A percentile compares a stretch with the other conserved stretches of the same genome.
phyloP scores from a whole-genome alignment of 495 filamentous ascomycete species.

The Astrothelium macrocarpum region DNA sequence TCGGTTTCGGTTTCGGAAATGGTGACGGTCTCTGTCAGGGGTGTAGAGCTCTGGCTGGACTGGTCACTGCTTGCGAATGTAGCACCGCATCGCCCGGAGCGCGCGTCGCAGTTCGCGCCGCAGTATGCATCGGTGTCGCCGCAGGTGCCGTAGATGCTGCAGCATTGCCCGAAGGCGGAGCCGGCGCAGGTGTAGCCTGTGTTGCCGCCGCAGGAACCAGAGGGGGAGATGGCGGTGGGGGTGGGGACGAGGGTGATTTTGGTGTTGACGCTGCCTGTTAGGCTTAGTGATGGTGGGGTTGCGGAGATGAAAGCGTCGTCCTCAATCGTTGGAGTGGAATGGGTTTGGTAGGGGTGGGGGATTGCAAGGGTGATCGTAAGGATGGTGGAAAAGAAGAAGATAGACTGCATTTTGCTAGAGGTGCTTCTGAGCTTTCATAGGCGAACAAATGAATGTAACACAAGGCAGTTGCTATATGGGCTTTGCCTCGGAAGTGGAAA shows the following conservation, averaged over 20 bases:
- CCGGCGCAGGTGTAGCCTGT: conserved; percentile 20
- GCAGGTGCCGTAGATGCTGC: conserved; percentile 23
- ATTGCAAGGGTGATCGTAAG: neutral
- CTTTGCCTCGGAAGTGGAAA: neutral
- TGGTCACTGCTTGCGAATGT: neutral
- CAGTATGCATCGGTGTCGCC: conserved; percentile 16
- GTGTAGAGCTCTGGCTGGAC: neutral
- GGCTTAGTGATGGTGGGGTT: neutral
- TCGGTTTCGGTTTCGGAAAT: neutral
- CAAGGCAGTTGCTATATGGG: too few relatives aligned
- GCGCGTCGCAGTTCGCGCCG: conserved; percentile 14
- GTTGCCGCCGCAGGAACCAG: conserved; percentile 19
- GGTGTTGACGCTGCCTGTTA: neutral
- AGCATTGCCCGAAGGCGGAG: conserved; percentile 21
- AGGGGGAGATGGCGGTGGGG: neutral
- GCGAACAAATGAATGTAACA: neutral
- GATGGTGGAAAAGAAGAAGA: neutral
- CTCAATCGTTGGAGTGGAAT: neutral
- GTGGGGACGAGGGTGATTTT: neutral
- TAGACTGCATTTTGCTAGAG: neutral
- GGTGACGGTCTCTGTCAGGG: neutral
- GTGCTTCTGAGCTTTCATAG: neutral
- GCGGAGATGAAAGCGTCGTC: neutral
- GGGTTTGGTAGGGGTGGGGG: neutral
- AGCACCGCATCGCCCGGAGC: conserved; percentile 12